Conservation (phyloP, 2,329 filamentous ascomycete species). For the Ophiostoma ulmi region DNA sequence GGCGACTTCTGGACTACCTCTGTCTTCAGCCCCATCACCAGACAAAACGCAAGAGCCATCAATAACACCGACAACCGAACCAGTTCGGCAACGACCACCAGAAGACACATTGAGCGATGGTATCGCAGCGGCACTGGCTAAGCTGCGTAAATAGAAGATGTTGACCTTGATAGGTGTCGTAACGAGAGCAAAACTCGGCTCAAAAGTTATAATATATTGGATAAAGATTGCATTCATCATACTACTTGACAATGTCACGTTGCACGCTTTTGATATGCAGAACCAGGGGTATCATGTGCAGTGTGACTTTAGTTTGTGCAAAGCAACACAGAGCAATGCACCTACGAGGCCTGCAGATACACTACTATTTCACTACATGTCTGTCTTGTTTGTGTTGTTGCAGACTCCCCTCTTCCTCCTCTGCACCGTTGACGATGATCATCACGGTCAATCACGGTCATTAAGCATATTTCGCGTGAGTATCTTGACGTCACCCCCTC, state of each 20-base stretch:
- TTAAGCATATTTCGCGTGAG: not conserved
- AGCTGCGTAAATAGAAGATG: conserved; percentile 33
- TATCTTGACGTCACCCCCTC: not conserved
- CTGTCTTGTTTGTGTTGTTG: not conserved
- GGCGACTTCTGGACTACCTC: not conserved
- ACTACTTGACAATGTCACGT: not conserved
- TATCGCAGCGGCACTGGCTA: conserved; percentile 57
- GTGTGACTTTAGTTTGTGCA: not conserved
- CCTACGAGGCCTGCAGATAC: not conserved
- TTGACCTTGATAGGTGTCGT: not conserved
- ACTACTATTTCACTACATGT: not conserved
- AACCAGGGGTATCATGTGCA: not conserved
- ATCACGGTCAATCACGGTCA: not conserved
- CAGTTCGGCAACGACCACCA: conserved; percentile 30
- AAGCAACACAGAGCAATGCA: not conserved
- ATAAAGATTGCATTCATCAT: not conserved
- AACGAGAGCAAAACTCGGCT: not conserved
- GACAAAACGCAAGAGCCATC: not conserved
- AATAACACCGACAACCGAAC: conserved; percentile 39
- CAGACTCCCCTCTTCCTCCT: no score
- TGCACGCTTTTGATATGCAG: not conserved
- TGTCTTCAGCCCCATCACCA: not conserved
- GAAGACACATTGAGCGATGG: conserved; percentile 49
- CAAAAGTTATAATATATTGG: not conserved
- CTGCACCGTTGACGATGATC: not conserved